Evolutionary conservation across 495 filamentous ascomycete species (phyloP), one percentile per base, ranked within the genome.

Genomic region (Xylaria curta): DNA sequence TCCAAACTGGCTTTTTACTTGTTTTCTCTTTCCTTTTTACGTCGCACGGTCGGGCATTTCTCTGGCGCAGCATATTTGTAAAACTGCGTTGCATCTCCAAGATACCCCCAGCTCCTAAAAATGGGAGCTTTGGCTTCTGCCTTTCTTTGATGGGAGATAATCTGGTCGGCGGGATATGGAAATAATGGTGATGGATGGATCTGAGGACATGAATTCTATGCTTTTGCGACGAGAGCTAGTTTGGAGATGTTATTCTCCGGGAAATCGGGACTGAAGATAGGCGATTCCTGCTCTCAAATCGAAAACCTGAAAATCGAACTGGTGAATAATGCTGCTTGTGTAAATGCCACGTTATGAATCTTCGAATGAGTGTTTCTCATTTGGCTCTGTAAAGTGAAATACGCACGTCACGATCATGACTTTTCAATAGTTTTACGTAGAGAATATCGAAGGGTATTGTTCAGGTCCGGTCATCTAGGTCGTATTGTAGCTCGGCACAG

Each of bases 31-130:
- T 42, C 38, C 9, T 42, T 13, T 12, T 33, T 9, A 7, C 33
- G 46, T 42, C 24, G n/a, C n/a, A 70, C 36, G 21, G n/a, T 44
- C 62, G 26, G 28, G 47, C 44, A 19, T 58, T 40, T 21, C 21
- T 31, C 9, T 19, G 47, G 59, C 10, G 38, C 36, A 24, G 36
- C 38, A 38, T n/a, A 36, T 61, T 64, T 33, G 28, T 59, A 24
- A 19, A 53, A 19, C 28, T 61, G 38, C 47, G 13, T 63, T 60
- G 36, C 36, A 54, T 51, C 36, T 58, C 19, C 7, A 46, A 70
- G 68, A 70, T 70, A 70, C 68, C 68, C 68, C 59, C 31, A 40
- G 24, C 44, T 70, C 59, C 38, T 70, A 31, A 19, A 53, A 5
- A 42, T 53, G 24, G 46, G 58, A 63, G 59, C 47, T 64, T 46